Base-by-base conservation (phyloP, 345 rosid species). In the Populus deltoides region DNA sequence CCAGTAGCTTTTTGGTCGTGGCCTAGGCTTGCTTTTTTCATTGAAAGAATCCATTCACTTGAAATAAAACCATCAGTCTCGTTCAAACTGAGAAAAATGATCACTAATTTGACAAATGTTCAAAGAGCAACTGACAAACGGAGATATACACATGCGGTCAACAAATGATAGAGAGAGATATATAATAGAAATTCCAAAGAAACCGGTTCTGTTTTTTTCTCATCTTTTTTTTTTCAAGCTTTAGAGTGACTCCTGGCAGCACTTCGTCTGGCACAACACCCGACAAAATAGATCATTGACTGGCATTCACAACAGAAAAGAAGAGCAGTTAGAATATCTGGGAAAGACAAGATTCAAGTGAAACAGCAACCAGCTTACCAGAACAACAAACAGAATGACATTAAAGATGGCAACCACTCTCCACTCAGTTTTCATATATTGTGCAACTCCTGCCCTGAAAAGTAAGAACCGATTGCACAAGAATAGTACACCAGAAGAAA, bases 381-480 rank as follows among this genome's bases (percentile, higher is more conserved):
- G 82, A 74, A 92, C 84, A 45, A 86, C 85, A 67, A 94, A 94
- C 31, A 95, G 77, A 72, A 89, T 78, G 76, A 90, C 85, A 71
- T 95, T 90, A 81, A 92, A 92, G 81, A 92, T 88, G 12, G 99
- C 99, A 33, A 95, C 96, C 68, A 92, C 89, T 77, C 97, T 79
- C 98, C 99, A 95, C 82, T 90, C 97, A 3, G 83, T 92, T 87
- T 92, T 93, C 98, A 93, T 92, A 87, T 90, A 93, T 73, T 95
- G 96, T 70, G 99, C 99, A 67, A 95, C 99, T 79, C 98, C 99
- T 20, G 98, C 99, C 90, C 99, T 95, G 80, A 38, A 49, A 62
- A 53, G 68, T 39, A 41, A 71, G 67, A 29, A 73, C 5, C 70
- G 51, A 29, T 71, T 25, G 22, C 31, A 57, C 11, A 36, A 78